A percentile compares a stretch with the other conserved stretches of the same genome.
These are phyloP conservation scores for Neonectria punicea DNA, from an alignment of 2,329 filamentous ascomycete species.

Conservation along the genomic window DNA sequence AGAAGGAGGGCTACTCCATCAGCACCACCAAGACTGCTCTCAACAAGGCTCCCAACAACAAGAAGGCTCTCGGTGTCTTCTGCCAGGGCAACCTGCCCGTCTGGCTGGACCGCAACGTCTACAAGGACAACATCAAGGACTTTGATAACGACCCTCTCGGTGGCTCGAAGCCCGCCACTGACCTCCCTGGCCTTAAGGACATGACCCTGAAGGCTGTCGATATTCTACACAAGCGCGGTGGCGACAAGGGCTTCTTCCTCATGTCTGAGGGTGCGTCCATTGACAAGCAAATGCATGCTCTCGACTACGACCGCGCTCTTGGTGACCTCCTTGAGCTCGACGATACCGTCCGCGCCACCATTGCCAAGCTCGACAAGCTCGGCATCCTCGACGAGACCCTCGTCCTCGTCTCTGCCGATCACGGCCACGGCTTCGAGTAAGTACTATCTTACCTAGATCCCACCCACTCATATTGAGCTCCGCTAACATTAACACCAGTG, in stretches of 20 bases:
- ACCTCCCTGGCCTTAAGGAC: slow-evolving; percentile 85
- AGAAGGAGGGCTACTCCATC: slow-evolving; percentile 76
- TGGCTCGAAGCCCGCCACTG: slow-evolving; percentile 69
- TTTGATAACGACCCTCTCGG: slow-evolving; percentile 77
- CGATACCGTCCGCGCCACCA: slow-evolving; percentile 81
- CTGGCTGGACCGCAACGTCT: slow-evolving; percentile 89
- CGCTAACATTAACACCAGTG: slow-evolving; percentile 49
- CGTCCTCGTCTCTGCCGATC: slow-evolving; percentile 84
- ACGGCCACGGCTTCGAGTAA: slow-evolving; percentile 86
- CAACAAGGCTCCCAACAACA: slow-evolving; percentile 62
- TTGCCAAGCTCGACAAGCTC: slow-evolving; percentile 74
- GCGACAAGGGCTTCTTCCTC: slow-evolving; percentile 82
- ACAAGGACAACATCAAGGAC: slow-evolving; percentile 73
- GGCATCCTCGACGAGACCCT: slow-evolving; percentile 79
- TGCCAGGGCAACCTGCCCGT: slow-evolving; percentile 79
- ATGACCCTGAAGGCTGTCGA: slow-evolving; percentile 91
- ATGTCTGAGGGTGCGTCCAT: slow-evolving; percentile 89
- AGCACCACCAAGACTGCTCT: slow-evolving; percentile 80
- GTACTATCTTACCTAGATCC: slow-evolving; percentile 20
- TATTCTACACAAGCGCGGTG: slow-evolving; percentile 74
- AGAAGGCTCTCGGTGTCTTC: slow-evolving; percentile 82
- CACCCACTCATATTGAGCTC: neutral
- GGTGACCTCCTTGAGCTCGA: slow-evolving; percentile 88
- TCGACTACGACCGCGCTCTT: slow-evolving; percentile 87
- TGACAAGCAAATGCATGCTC: slow-evolving; percentile 88